Evolutionary conservation across 345 rosid genomes (phyloP), one percentile per base, ranked within the genome.

Genomic region (Abelmoschus esculentus): DNA sequence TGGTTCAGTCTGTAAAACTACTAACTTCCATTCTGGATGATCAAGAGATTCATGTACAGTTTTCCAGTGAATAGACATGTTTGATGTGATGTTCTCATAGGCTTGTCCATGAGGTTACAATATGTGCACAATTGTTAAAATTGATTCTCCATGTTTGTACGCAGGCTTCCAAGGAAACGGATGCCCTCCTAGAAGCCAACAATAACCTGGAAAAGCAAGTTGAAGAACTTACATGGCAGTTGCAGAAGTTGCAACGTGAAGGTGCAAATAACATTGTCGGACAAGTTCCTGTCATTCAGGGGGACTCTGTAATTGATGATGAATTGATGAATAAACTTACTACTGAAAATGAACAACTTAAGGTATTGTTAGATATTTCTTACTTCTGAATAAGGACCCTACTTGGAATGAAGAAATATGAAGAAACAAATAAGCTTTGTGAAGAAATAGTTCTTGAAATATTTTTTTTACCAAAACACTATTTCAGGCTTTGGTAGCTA

Each of bases 111-210:
- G 7, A 65, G 38, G 38, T 65, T 40, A 70, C 44, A 44, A 7
- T 54, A 29, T 58, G 46, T 40, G 29, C 67, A 58, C 61, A 53
- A 53, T 31, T 13, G 57, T 63, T 53, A 64, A 18, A 34, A 22
- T 18, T 63, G 47, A 18, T 57, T 70, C 61, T 80, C 67, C 71
- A 36, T 72, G 72, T 66, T 55, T 80, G 34, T 34, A 49, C 74
- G 67, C 80, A 95, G 99, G 96, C 99, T 80, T 93, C 99, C 44
- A 88, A 82, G 82, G 96, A 95, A 84, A 86, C 93, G 19, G 96
- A 92, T 69, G 97, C 90, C 73, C 99, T 95, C 75, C 92, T 88
- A 80, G 98, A 86, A 70, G 98, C 92, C 75, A 95, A 95, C 75
- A 85, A 72, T 78, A 85, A 88, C 73, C 85, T 91, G 77, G 97